These are phyloP conservation scores for Prunus salicina DNA, from an alignment of 306 rosid genomes.

Conservation along the genomic window DNA sequence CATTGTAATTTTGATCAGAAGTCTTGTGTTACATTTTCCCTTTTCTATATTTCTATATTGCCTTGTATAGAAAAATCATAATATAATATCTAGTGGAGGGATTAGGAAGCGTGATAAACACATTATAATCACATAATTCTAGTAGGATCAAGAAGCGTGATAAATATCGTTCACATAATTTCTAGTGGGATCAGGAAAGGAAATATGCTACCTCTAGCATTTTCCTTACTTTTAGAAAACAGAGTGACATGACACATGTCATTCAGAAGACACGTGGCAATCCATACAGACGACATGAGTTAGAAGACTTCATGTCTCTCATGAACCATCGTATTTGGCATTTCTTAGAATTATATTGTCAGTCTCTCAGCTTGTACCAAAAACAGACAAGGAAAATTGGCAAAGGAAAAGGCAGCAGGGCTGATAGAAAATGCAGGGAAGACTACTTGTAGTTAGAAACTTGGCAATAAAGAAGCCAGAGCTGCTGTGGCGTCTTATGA, in stretches of 20 bases:
- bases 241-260: neutral
- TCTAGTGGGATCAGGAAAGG: neutral
- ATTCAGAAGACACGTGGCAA: neutral
- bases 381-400: neutral
- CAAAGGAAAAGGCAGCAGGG: no score
- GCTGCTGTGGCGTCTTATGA: conserved; percentile 17
- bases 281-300: neutral
- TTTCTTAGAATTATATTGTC: neutral
- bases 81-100: no score
- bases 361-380: neutral
- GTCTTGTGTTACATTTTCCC: no score
- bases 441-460: conserved; percentile 4
- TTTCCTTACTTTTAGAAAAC: neutral
- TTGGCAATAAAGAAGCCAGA: neutral
- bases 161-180: neutral
- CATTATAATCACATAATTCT: no score
- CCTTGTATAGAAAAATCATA: no score
- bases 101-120: no score
- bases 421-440: conserved; percentile 8
- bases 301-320: neutral
- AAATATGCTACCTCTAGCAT: neutral
- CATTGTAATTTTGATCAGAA: no score
- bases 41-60: no score
- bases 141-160: no score
- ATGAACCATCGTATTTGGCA: neutral